A percentile compares a stretch with the other conserved stretches of the same genome.
Conservation (phyloP, 768 basidiomycete species). For the Mycena albidolilacea region DNA sequence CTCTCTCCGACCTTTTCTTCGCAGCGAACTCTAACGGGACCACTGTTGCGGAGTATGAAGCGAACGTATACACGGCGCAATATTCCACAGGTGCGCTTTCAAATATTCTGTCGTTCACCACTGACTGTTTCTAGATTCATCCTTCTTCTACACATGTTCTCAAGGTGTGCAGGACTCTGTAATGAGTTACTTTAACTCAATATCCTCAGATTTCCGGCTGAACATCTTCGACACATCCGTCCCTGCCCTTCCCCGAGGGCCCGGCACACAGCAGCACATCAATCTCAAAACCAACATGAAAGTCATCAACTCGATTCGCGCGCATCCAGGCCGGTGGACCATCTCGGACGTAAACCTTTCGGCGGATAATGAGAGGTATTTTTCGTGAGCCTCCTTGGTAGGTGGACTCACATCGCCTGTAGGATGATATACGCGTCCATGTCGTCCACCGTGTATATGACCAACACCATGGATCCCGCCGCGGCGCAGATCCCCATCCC, state of each 20-base stretch:
- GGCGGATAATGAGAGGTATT: conserved; percentile 86
- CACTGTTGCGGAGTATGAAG: conserved; percentile 78
- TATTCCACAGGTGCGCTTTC: conserved; percentile 75
- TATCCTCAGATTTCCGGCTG: conserved; percentile 82
- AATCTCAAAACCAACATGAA: conserved; percentile 61
- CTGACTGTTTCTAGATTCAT: conserved; percentile 71
- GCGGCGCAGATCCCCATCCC: too few species aligned
- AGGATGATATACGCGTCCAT: conserved; percentile 97
- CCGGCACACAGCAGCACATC: conserved; percentile 29
- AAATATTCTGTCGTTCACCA: background rate
- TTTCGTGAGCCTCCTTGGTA: conserved; percentile 14
- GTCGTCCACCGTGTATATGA: conserved; percentile 81
- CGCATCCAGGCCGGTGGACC: conserved; percentile 88
- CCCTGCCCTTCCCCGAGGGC: conserved; percentile 50
- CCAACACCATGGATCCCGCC: conserved; percentile 76
- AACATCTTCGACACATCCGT: conserved; percentile 89
- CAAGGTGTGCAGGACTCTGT: conserved; percentile 65
- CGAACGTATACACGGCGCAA: conserved; percentile 89
- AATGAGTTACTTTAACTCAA: conserved; percentile 8
- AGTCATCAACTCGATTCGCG: conserved; percentile 77
- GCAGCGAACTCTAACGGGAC: conserved; percentile 88
- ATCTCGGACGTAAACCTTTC: conserved; percentile 96
- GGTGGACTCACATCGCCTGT: conserved; percentile 5
- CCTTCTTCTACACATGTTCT: conserved; percentile 94
- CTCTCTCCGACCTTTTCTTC: too few species aligned